A percentile compares a stretch with the other conserved stretches of the same genome.
phyloP scores from a whole-genome alignment of 73 alveolate genomes.

The Paraurostyla sp. region DNA sequence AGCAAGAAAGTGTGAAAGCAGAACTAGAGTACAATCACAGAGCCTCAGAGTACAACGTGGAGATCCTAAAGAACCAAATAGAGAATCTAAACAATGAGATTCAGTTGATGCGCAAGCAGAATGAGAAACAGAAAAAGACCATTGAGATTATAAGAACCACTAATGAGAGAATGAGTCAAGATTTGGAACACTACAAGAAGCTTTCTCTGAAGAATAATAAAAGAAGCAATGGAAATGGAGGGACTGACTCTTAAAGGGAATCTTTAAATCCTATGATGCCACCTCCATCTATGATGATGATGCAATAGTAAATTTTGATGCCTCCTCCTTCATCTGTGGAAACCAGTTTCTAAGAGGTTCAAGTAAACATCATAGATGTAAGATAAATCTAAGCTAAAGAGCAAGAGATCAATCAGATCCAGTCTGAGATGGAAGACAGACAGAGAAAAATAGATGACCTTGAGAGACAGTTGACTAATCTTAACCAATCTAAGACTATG shows the following conservation, averaged over 20 bases:
- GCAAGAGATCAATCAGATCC: not conserved
- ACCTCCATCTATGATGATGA: not conserved
- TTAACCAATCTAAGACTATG: not conserved
- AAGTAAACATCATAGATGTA: not conserved
- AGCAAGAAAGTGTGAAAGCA: slow-evolving; percentile 24
- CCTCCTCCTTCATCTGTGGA: too few species aligned
- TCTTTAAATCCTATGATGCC: slow-evolving; percentile 5
- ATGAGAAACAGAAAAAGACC: slow-evolving; percentile 56
- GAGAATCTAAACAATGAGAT: slow-evolving; percentile 60
- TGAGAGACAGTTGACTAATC: not conserved
- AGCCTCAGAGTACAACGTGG: slow-evolving; percentile 52
- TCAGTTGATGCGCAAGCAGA: not conserved
- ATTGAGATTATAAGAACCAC: slow-evolving; percentile 51
- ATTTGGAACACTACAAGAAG: slow-evolving; percentile 56
- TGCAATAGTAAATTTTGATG: too few species aligned
- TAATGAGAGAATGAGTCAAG: slow-evolving; percentile 24
- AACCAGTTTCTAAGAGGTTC: not conserved
- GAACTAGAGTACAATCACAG: slow-evolving; percentile 47
- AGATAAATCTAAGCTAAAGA: not conserved
- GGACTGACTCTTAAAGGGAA: slow-evolving; percentile 5
- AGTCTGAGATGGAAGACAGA: not conserved
- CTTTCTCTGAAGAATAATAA: not conserved
- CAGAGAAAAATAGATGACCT: slow-evolving; percentile 28
- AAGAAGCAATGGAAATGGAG: not conserved
- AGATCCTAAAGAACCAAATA: slow-evolving; percentile 46